Evolutionary conservation across 352 stramenopile species (phyloP).

Genomic region (Blastocystis sp.): DNA sequence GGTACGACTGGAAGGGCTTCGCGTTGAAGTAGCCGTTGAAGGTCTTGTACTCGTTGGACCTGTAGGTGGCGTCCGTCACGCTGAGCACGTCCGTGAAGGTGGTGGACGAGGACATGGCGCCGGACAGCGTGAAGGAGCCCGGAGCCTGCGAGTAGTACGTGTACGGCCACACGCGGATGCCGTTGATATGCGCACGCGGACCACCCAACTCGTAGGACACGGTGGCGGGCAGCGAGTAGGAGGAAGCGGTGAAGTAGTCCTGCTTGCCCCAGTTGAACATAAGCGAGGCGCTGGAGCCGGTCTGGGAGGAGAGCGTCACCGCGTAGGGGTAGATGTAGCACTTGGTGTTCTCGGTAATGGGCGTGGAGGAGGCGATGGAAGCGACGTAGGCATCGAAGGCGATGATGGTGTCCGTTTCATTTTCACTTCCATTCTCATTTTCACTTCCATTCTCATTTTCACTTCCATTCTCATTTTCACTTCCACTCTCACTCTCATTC

Average conservation of each 20-base stretch:
- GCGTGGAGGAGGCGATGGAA: background rate
- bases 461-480: too few species aligned
- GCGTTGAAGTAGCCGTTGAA: slow-evolving; percentile 43
- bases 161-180: slow-evolving; percentile 18
- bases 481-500: too few species aligned
- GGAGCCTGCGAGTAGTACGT: background rate
- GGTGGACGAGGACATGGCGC: background rate
- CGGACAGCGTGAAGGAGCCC: background rate
- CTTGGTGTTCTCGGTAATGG: background rate
- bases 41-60: background rate
- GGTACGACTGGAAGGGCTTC: slow-evolving; percentile 13
- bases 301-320: background rate
- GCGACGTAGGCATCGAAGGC: background rate
- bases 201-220: background rate
- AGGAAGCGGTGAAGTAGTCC: background rate
- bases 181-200: background rate
- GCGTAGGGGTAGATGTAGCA: background rate
- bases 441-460: too few species aligned
- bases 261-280: background rate
- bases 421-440: too few species aligned
- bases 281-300: background rate
- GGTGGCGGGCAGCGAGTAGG: background rate
- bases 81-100: background rate
- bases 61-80: background rate
- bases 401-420: too few species aligned